Percentiles rank a stretch among this genome's conserved stretches.
These are phyloP conservation scores for Verticillium tricorpus DNA, from an alignment of 2,329 filamentous ascomycete genomes.

Conservation along the genomic window DNA sequence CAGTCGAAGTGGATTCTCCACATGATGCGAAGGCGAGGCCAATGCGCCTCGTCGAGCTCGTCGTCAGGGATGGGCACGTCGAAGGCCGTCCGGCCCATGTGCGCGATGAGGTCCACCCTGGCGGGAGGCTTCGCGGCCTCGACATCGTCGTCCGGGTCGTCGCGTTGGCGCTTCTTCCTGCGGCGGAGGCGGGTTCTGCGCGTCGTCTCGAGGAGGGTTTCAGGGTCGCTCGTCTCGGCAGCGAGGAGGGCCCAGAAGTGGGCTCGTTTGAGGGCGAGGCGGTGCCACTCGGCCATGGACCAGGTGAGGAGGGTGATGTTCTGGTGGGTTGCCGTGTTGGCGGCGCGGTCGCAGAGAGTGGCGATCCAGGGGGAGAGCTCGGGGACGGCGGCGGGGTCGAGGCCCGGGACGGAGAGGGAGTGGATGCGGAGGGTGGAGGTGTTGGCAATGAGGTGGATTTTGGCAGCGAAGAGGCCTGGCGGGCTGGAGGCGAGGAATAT, in stretches of 20 bases:
- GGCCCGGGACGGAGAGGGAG: conserved; percentile 45
- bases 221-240: conserved; percentile 35
- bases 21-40: conserved; percentile 45
- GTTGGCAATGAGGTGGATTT: conserved; percentile 54
- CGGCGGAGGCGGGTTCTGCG: conserved; percentile 20
- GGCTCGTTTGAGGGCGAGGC: conserved; percentile 55
- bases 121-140: conserved; percentile 12
- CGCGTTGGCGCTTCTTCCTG: conserved; percentile 15
- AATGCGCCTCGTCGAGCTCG: conserved; percentile 24
- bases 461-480: conserved; percentile 52
- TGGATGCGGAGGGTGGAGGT: conserved; percentile 46
- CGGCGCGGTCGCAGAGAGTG: conserved; percentile 30
- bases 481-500: conserved; percentile 48
- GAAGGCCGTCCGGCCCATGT: conserved; percentile 47
- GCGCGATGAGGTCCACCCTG: conserved; percentile 44
- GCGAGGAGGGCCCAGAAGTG: conserved; percentile 57
- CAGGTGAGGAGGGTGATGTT: conserved; percentile 60
- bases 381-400: conserved; percentile 53
- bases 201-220: conserved; percentile 24
- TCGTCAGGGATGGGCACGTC: conserved; percentile 35
- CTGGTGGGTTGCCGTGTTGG: conserved; percentile 40
- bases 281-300: conserved; percentile 66
- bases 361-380: conserved; percentile 55
- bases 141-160: conserved; percentile 13
- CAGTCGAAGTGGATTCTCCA: conserved; percentile 68